Evolutionary conservation across 2,329 filamentous ascomycete species (phyloP), one percentile per base, ranked within the genome.

Genomic region (Parascedosporium putredinis): DNA sequence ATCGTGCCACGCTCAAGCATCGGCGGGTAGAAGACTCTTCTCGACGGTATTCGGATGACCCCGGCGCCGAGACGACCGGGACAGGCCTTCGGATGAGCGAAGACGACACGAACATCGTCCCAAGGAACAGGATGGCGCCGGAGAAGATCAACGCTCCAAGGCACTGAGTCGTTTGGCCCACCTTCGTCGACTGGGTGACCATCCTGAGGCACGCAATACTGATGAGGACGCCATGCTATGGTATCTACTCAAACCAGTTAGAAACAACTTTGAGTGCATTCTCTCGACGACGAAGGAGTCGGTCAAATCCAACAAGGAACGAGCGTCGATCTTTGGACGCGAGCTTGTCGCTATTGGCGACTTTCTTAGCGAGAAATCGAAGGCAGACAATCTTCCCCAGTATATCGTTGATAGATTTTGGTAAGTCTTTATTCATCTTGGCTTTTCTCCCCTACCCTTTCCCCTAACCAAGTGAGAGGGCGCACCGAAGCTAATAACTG

Each of bases 301-400:
- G 46, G 76, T 82, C 53, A 79, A 78, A 50, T 78, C 75, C 24
- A 76, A 78, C 57, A 80, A 82, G 55, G 73, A 78, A 48, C 73
- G 82, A 42, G 75, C 82, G 20, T 74, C 70, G 57, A 73, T 81
- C 40, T 76, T 84, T 59, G 81, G 81, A 56, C 67, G 69, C 24
- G 76, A 83, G 58, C 65, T 84, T 33, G 68, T 81, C 38, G 72
- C 72, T 4, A 80, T 84, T 61, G 81, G 81, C 49, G 74, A 76
- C 50, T 83, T 81, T 57, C 75, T 84, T 53, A 73, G 76, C 46
- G 67, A 66, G 52, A 64, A 63, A 51, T 56, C 69, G 25, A 64
- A 71, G 29, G 69, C 68, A 47, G 69, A 71, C 25, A 59, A 62
- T 46, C 63, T 65, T 9, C 63, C 67, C 31, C 63, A 66, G 44